Evolutionary conservation across 306 rosid species (phyloP), one percentile per base, ranked within the genome.

Genomic region (Quercus suber): DNA sequence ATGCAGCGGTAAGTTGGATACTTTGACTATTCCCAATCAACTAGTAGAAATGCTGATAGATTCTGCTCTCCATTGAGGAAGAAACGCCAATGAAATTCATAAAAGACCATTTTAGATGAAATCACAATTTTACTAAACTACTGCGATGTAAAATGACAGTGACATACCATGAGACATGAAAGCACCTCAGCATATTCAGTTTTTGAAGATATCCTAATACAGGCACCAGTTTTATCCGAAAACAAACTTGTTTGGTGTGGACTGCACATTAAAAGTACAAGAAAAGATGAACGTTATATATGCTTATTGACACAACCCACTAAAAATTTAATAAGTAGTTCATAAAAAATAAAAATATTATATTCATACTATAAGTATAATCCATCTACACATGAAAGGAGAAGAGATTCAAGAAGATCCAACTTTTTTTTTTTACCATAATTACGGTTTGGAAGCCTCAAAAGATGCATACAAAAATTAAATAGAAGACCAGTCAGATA

Each of bases 21-120:
- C 79, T 95, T 95, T 91, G 76, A 92, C 81, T 77, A 89, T 91
- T 76, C 97, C 99, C 84, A 91, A 81, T 91, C 97, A 84, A 83
- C 97, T 52, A 95, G 88, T 75, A 94, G 77, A 85, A 94, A 94
- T 18, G 97, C 81, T 3, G 93, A 88, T 55, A 92, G 89, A 79
- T 94, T 93, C 77, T 92, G 99, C 79, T 87, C 99, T 37, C 97
- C 97, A 75, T 92, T 94, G 75, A 94, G 80, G 86, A 94, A 94
- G 84, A 94, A 94, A 88, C 89, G 97, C 84, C 97, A 79, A 77
- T 58, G 82, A 37, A 57, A 69, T 55, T 82, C 67, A 57, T 37
- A 76, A 60, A 60, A 28, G 61, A 71, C 67, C 11, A 58, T 17
- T 25, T 43, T 27, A 73, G 18, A 4, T 21, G 30, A 18, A 49